Evolutionary conservation across 2,329 filamentous ascomycete species (phyloP), one percentile per base, ranked within the genome.

Genomic region (Hypoxylon rubiginosum): DNA sequence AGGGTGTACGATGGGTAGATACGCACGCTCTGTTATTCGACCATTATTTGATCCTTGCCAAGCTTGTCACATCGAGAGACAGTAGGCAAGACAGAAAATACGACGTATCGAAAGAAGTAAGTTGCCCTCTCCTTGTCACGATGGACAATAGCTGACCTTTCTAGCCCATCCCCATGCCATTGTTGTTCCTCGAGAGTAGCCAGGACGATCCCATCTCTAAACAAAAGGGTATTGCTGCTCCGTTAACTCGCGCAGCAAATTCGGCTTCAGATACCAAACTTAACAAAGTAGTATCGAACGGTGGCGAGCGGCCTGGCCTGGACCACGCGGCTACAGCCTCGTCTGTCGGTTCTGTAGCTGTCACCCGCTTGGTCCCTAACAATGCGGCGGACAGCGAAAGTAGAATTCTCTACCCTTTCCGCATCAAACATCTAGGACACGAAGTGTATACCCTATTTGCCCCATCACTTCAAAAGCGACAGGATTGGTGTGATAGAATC

Each of bases 11-110:
- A 68, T 97, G 95, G 91, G 90, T 98, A 7, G 96, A 99, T 74
- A 97, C 93, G 0, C 94, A 97, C 77, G 94, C 93, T 2, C 86
- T 99, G 49, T 85, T 99, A 0, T 98, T 99, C 75, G 97, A 99
- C 74, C 94, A 99, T 79, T 99, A 97, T 78, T 86, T 99, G 39
- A 94, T 99, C 34, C 82, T 99, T 48, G 92, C 96, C 41, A 99
- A 99, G 82, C 85, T 93, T 7, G 84, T 90, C 3, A 84, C 86
- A 10, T 84, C 89, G 49, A 93, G 94, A 73, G 88, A 90, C 48
- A 86, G 89, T 48, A 88, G 87, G 51, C 87, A 87, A n/a, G 86
- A 91, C 58, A 96, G 91, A 80, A 93, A 92, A 73, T 99, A 96
- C 72, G 96, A 99, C 78, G 95, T 99, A 32, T 97, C 94, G 0